Evolutionary conservation across 2,329 filamentous ascomycete genomes (phyloP).

Genomic region (Pseudogymnoascus sp.): DNA sequence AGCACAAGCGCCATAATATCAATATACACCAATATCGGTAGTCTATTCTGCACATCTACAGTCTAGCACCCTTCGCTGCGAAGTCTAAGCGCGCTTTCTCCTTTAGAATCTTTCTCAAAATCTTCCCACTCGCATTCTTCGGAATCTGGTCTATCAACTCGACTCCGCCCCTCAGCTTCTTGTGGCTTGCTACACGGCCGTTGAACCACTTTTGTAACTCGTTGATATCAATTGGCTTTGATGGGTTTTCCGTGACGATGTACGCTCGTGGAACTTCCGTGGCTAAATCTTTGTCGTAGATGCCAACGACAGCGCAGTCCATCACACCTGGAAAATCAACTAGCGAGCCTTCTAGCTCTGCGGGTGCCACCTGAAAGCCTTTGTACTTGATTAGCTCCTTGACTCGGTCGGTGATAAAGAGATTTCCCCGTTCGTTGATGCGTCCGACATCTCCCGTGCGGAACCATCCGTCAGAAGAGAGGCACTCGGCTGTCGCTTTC

Average conservation of each 20-base stretch:
- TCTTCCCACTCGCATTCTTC: slow-evolving; percentile 57
- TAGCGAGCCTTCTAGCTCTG: slow-evolving; percentile 34
- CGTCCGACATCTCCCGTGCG: slow-evolving; percentile 36
- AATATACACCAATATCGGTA: not conserved
- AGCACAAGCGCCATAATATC: not conserved
- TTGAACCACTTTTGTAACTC: not conserved
- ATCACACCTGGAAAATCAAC: not conserved
- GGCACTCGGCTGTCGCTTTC: slow-evolving; percentile 23
- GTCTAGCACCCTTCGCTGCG: not conserved
- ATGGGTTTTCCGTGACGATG: not conserved
- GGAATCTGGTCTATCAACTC: slow-evolving; percentile 49
- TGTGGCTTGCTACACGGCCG: slow-evolving; percentile 32
- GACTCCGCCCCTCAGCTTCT: slow-evolving; percentile 41
- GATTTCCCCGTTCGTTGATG: slow-evolving; percentile 29
- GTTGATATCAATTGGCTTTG: not conserved
- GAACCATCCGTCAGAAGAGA: slow-evolving; percentile 28
- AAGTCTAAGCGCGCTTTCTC: slow-evolving; percentile 28
- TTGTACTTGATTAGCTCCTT: slow-evolving; percentile 42
- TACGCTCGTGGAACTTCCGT: not conserved
- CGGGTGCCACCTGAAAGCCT: slow-evolving; percentile 40
- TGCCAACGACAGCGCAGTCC: not conserved
- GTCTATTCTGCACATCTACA: not conserved
- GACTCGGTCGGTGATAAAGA: slow-evolving; percentile 24
- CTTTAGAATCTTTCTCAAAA: slow-evolving; percentile 48
- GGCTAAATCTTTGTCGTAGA: not conserved